phyloP scores from a whole-genome alignment of 1,284 basidiomycete species.

The Laetiporus sulphureus region DNA sequence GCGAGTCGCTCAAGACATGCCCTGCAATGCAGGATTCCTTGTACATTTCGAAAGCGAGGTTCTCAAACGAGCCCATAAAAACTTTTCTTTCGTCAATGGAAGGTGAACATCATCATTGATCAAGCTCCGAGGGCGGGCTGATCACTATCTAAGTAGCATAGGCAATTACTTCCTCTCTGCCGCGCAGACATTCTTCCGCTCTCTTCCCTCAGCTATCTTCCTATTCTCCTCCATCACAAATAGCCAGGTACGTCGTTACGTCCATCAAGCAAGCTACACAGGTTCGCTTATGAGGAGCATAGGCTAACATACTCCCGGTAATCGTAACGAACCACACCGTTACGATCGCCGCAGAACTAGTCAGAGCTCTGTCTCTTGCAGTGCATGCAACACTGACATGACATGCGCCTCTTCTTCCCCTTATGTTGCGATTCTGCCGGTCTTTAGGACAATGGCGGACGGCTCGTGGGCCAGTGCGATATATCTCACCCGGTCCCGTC shows the following conservation, averaged over 20 bases:
- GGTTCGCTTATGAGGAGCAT: background rate
- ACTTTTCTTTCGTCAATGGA: constrained; percentile 85
- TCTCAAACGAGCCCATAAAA: constrained; percentile 83
- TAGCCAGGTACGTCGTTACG: constrained; percentile 38
- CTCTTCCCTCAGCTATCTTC: constrained; percentile 91
- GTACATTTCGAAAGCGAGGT: constrained; percentile 89
- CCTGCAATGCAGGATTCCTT: constrained; percentile 58
- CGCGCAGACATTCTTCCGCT: constrained; percentile 82
- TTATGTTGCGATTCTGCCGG: background rate
- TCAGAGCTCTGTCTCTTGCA: constrained; percentile 31
- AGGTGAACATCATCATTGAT: constrained; percentile 45
- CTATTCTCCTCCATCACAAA: constrained; percentile 90
- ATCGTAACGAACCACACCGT: constrained; percentile 95
- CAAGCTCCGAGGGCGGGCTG: background rate
- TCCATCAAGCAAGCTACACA: too few species aligned
- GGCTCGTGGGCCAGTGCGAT: constrained; percentile 92
- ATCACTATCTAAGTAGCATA: constrained; percentile 39
- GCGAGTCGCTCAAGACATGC: background rate
- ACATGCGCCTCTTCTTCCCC: background rate
- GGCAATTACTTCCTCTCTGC: constrained; percentile 89
- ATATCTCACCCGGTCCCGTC: constrained; percentile 84
- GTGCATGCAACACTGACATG: constrained; percentile 2
- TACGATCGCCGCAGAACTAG: constrained; percentile 94
- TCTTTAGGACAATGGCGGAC: constrained; percentile 65
- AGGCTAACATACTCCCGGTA: constrained; percentile 82